Conservation (phyloP, 441 rosid genomes). For the Adansonia gregorii region DNA sequence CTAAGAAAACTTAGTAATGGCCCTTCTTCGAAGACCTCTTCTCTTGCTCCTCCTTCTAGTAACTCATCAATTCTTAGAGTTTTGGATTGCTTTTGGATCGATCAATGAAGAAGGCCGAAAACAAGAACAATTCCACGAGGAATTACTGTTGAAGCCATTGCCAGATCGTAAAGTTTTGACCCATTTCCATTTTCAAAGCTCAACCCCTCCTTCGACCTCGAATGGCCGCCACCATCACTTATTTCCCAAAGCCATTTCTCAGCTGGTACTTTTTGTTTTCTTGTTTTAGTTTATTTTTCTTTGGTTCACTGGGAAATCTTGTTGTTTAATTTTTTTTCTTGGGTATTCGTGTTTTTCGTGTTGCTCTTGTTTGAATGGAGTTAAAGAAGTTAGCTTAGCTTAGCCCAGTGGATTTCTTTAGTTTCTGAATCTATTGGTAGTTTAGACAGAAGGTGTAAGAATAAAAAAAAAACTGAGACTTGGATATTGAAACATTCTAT, state of each 20-base stretch:
- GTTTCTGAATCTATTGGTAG: not conserved
- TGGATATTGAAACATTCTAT: not conserved
- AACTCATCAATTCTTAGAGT: slow-evolving; percentile 19
- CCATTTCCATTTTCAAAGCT: slow-evolving; percentile 78
- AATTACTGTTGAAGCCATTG: slow-evolving; percentile 75
- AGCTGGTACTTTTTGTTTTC: slow-evolving; percentile 57
- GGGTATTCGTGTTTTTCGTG: not conserved
- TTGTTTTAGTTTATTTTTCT: slow-evolving; percentile 1
- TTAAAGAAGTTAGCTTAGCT: slow-evolving; percentile 6
- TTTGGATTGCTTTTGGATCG: slow-evolving; percentile 44
- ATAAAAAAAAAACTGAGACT: not conserved
- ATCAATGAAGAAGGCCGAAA: slow-evolving; percentile 36
- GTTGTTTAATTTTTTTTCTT: not conserved
- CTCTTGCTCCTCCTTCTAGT: slow-evolving; percentile 29
- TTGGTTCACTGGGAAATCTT: not conserved
- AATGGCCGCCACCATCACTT: slow-evolving; percentile 94
- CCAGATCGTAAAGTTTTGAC: slow-evolving; percentile 89
- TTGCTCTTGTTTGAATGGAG: slow-evolving; percentile 13
- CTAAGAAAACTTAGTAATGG: slow-evolving; percentile 34
- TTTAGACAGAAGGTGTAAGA: not conserved
- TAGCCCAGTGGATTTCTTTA: not conserved
- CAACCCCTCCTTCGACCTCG: slow-evolving; percentile 60
- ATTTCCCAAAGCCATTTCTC: slow-evolving; percentile 94
- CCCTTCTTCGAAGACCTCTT: slow-evolving; percentile 23
- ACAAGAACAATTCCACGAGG: slow-evolving; percentile 74